phyloP scores from a whole-genome alignment of 2,329 filamentous ascomycete species.

The Neoscytalidium dimidiatum region DNA sequence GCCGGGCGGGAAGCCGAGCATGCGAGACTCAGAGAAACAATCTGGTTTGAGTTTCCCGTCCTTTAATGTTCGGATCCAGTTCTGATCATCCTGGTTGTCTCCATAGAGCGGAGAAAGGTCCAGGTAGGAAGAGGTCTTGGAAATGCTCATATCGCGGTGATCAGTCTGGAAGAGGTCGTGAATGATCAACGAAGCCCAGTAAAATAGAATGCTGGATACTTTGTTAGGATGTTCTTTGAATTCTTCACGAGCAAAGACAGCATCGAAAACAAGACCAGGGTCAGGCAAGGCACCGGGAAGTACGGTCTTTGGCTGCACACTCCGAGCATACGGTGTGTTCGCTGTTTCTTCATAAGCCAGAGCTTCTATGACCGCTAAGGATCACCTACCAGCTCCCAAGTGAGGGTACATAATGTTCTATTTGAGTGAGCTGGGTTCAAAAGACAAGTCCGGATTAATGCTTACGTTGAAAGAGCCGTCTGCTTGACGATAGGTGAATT shows the following conservation, averaged over 20 bases:
- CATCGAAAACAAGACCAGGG: constrained; percentile 64
- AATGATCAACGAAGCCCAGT: constrained; percentile 65
- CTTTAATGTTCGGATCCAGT: constrained; percentile 64
- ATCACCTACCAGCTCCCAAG: constrained; percentile 24
- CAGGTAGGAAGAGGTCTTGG: constrained; percentile 70
- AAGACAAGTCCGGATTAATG: background rate
- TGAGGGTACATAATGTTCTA: constrained; percentile 62
- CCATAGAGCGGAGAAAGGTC: constrained; percentile 73
- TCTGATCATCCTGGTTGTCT: constrained; percentile 64
- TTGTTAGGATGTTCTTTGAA: constrained; percentile 66
- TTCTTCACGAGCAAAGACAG: constrained; percentile 60
- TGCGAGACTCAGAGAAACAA: constrained; percentile 65
- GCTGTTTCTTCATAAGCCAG: constrained; percentile 52
- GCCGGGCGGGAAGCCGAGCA: constrained; percentile 68
- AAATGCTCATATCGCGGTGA: constrained; percentile 61
- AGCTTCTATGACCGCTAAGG: background rate
- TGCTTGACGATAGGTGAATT: constrained; percentile 41
- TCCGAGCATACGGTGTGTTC: constrained; percentile 64
- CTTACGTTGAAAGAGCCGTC: constrained; percentile 44
- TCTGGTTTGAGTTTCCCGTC: constrained; percentile 69
- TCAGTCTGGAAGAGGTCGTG: constrained; percentile 66
- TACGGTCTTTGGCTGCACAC: constrained; percentile 57
- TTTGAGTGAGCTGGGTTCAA: constrained; percentile 40
- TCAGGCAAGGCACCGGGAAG: constrained; percentile 61
- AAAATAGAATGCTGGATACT: constrained; percentile 72